Evolutionary conservation across 2,329 filamentous ascomycete species (phyloP), one percentile per base, ranked within the genome.

Genomic region (Chalara sp.): DNA sequence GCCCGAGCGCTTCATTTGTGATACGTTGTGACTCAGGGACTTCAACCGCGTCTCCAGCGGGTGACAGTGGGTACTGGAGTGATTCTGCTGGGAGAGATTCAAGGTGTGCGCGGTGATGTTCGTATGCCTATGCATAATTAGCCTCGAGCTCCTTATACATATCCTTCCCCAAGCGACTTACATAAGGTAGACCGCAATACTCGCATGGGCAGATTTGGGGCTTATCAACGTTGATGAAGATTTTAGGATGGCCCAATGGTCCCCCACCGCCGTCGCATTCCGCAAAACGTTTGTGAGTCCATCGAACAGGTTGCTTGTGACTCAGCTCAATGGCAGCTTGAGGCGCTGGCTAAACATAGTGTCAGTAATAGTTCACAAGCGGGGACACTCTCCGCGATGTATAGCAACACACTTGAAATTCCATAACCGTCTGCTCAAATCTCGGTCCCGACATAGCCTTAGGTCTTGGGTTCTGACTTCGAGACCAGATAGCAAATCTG

Each of bases 221-320:
- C 78, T 96, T 97, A 73, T 99, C 93, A 59, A 87, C 85, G 73
- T 99, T 99, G 80, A 99, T 99, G 70, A 90, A 99, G 72, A 99
- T 86, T 65, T 82, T 81, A 46, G 93, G 93, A 70, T 99, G 93
- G 42, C 93, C 93, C 50, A 88, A 75, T 32, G 91, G 86, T 44
- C 92, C 93, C 60, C 91, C 91, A 53, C 92, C 93, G 52, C 93
- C 93, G 64, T 97, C 91, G 68, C 93, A 99, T 43, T 84, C 83
- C 47, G 95, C 92, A 46, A 87, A 71, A 55, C 84, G 81, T 57
- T 88, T 80, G 67, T 96, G 85, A 53, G 85, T 88, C 92, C 93
- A 99, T 69, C 82, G 80, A 35, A 99, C 93, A 21, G 91, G 92
- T 71, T 96, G 87, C 76, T 91, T 85, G 78, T 99, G 93, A 65